A percentile compares a stretch with the other conserved stretches of the same genome.
phyloP scores from a whole-genome alignment of 1,284 basidiomycete genomes.

The Sphagnurus paluster region DNA sequence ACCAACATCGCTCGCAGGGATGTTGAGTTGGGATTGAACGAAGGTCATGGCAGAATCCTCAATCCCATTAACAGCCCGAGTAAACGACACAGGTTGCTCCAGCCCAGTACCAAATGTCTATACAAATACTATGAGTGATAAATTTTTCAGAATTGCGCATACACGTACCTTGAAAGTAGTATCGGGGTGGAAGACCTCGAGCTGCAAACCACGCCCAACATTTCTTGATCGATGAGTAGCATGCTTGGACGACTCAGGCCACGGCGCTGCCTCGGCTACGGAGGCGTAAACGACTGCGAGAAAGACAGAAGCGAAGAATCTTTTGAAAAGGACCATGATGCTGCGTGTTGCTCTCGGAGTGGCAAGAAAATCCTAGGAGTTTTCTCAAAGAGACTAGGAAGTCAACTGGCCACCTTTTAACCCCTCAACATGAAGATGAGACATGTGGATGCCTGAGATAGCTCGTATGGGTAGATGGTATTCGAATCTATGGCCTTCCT shows the following conservation, averaged over 20 bases:
- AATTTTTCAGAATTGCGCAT: not conserved
- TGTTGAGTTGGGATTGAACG: constrained; percentile 30
- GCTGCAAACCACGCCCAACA: not conserved
- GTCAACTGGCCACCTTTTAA: not conserved
- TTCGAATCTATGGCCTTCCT: not conserved
- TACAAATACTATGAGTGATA: not conserved
- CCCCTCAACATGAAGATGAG: not conserved
- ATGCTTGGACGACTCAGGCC: not conserved
- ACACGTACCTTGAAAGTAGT: constrained; percentile 39
- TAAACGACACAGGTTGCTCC: not conserved
- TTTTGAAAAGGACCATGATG: constrained; percentile 41
- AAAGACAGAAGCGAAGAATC: constrained; percentile 2
- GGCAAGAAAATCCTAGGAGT: not conserved
- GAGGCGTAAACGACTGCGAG: constrained; percentile 5
- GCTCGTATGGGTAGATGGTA: constrained; percentile 2
- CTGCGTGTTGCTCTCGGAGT: constrained; percentile 23
- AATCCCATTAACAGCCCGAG: constrained; percentile 9
- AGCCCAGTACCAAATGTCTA: constrained; percentile 13
- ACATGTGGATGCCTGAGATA: not conserved
- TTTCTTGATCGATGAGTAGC: constrained; percentile 5
- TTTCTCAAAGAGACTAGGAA: not conserved
- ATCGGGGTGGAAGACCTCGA: constrained; percentile 44
- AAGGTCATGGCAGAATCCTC: constrained; percentile 35
- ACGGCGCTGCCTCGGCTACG: not conserved
- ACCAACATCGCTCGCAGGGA: constrained; percentile 28